phyloP scores from a whole-genome alignment of 768 basidiomycete species.

The Leccinum incarnatum region DNA sequence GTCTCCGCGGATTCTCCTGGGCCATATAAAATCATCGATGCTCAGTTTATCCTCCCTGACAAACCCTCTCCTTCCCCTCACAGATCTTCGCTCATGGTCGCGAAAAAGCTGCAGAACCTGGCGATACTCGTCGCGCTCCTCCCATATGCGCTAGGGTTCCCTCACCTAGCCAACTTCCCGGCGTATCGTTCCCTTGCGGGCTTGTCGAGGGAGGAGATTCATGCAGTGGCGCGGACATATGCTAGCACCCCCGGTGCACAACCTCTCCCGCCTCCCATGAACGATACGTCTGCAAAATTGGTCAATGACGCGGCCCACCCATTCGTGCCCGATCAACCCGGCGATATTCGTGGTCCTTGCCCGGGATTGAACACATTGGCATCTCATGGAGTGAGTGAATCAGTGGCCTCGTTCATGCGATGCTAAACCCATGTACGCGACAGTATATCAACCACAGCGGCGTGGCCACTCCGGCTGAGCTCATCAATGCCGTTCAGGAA shows the following conservation, averaged over 20 bases:
- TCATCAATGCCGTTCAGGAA: conserved; percentile 24
- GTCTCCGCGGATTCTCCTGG: not conserved
- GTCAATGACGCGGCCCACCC: conserved; percentile 23
- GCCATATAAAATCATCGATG: conserved; percentile 4
- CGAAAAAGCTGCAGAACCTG: conserved; percentile 9
- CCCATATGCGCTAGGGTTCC: conserved; percentile 10
- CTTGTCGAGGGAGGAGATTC: conserved; percentile 18
- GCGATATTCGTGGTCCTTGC: conserved; percentile 27
- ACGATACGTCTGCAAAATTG: conserved; percentile 14
- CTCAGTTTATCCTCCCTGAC: too few species aligned
- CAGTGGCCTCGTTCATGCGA: not conserved
- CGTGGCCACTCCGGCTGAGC: conserved; percentile 21
- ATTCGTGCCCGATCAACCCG: conserved; percentile 8
- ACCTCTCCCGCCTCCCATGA: conserved; percentile 22
- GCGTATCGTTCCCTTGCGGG: conserved; percentile 22
- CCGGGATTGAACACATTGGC: conserved; percentile 26
- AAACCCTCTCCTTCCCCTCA: not conserved
- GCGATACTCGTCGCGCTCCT: conserved; percentile 2
- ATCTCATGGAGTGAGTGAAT: conserved; percentile 23
- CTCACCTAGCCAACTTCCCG: conserved; percentile 15
- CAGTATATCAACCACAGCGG: conserved; percentile 20
- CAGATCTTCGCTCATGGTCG: not conserved
- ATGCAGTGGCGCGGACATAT: conserved; percentile 10
- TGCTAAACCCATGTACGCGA: not conserved
- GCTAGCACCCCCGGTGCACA: conserved; percentile 22